Evolutionary conservation across 768 basidiomycete species (phyloP), one percentile per base, ranked within the genome.

Genomic region (Naganishia randhawae): DNA sequence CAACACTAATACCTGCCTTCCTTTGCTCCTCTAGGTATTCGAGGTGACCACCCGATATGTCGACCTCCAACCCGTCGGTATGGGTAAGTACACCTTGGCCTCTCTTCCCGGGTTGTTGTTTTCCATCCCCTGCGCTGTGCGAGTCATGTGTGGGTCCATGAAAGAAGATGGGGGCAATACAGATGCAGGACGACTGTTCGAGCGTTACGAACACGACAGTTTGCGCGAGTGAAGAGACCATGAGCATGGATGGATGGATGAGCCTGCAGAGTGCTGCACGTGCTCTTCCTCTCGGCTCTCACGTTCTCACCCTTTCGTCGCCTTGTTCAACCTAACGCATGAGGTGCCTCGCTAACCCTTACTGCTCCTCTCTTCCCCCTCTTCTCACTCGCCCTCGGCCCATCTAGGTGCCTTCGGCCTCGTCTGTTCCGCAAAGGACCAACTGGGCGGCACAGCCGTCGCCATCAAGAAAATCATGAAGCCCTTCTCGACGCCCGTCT

Each of bases 391-490:
- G 54, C n/a, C n/a, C n/a, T n/a, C n/a, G n/a, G n/a, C n/a, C n/a
- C n/a, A n/a, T n/a, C n/a, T 66, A 91, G 92, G 92, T 72, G 96
- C 96, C 42, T 98, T 99, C 77, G 96, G 96, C 68, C 90, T 99
- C 66, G 96, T 99, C 62, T 99, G 93, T 76, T 94, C 92, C 19
- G 89, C 92, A 37, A 94, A 93, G 81, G 91, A 95, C 80, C 94
- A 97, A 81, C 86, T 98, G 65, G 95, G 92, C 10, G 89, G 87
- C 48, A 86, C 92, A 52, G 90, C 91, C 19, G 94, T 95, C 67
- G 96, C 96, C 76, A 94, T 99, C 84, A 99, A 99, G 86, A 98
- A 98, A 87, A 99, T 98, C 84, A 98, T 98, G 95, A 99, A 99
- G 81, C 96, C 96, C 8, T 99, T 99, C 83, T 81, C 81, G 78